Base-by-base conservation (phyloP, 2,329 filamentous ascomycete genomes). In the Dactylonectria macrodidyma region DNA sequence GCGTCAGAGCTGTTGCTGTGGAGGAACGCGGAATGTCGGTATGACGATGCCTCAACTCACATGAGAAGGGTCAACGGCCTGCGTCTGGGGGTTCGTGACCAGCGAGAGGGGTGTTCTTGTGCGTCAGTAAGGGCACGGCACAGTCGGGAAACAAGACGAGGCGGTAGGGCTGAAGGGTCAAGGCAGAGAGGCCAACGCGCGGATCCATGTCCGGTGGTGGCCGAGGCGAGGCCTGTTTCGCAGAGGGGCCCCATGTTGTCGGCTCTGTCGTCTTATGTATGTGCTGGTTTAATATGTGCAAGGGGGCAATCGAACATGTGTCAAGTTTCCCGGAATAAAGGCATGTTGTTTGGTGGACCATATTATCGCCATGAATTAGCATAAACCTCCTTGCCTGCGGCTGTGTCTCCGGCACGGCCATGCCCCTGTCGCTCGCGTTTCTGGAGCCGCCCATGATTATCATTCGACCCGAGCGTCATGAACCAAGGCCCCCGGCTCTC, bases 91-190 rank as follows among this genome's bases (percentile, higher is more conserved):
- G 36, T 30, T 55, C 8, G 30, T 41, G 41, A n/a, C n/a, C 10
- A 19, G 48, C 30, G 9, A 48, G 52, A 16, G 24, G 57, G 16
- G 46, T 19, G 47, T 44, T 36, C 24, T 48, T 11, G 19, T 8
- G 33, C n/a, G 41, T 6, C 14, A 6, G 41, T 44, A 14, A 19
- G 41, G 41, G 41, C 41, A 19, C 47, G 16, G 50, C 30, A 52
- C 16, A 16, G 33, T n/a, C 12, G 19, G 30, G 51, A 54, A 36
- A 54, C n/a, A 54, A 14, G 30, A 36, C 19, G 33, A 54, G 9
- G 12, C 24, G 56, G 50, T 65, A 65, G 62, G 62, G 62, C 62
- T 65, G 62, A 65, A 65, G 62, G 62, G 56, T 65, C 56, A 65
- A 65, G 50, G 36, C 38, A 57, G 33, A 22, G 19, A 3, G 44